Evolutionary conservation across 495 filamentous ascomycete species (phyloP).

Genomic region (Lasiosphaeria ovina): DNA sequence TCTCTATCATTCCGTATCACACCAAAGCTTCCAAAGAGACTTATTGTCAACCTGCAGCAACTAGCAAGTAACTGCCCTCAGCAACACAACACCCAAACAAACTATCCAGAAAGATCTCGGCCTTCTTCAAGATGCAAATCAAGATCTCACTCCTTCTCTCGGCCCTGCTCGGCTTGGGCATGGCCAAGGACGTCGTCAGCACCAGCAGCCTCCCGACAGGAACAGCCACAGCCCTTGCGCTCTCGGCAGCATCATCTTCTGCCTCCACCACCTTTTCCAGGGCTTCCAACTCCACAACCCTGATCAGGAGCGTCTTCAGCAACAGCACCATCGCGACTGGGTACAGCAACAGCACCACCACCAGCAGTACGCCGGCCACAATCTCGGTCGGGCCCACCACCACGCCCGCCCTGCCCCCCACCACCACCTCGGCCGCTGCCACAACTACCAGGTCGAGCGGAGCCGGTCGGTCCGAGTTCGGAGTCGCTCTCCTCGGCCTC

Average conservation of each 20-base stretch:
- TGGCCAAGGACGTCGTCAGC: slow-evolving; percentile 3
- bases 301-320: slow-evolving; percentile 13
- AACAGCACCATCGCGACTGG: slow-evolving; percentile 23
- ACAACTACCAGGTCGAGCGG: background rate
- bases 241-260: background rate
- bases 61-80: slow-evolving; percentile 1
- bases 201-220: background rate
- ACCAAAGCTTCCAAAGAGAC: background rate
- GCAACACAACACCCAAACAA: background rate
- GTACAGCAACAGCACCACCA: slow-evolving; percentile 41
- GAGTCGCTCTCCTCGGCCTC: slow-evolving; percentile 25
- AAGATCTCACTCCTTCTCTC: slow-evolving; percentile 26
- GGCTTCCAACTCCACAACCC: background rate
- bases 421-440: slow-evolving; percentile 4
- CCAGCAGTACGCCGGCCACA: slow-evolving; percentile 11
- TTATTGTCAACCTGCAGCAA: background rate
- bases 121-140: slow-evolving; percentile 26
- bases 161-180: slow-evolving; percentile 22
- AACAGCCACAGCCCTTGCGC: background rate
- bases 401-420: background rate
- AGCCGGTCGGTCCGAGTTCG: slow-evolving; percentile 14
- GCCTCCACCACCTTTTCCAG: background rate
- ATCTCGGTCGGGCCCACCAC: background rate
- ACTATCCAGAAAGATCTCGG: background rate
- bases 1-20: too few species aligned